phyloP scores from a whole-genome alignment of 2,329 filamentous ascomycete species.

The Botryosphaeria dothidea region DNA sequence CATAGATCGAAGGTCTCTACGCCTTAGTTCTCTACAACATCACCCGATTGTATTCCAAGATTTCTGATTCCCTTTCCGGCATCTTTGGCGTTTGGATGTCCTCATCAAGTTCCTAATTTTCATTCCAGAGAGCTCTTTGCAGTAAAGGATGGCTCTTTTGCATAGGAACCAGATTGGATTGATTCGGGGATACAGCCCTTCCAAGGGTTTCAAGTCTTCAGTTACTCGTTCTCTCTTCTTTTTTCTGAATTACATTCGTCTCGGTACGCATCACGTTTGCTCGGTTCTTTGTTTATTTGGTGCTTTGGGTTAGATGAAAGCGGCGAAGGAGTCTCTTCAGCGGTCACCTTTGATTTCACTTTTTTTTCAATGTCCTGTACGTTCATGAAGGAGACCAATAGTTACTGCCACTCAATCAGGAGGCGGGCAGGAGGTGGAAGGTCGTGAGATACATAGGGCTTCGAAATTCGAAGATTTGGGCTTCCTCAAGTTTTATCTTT shows the following conservation, averaged over 20 bases:
- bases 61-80: not conserved
- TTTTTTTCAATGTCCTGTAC: not conserved
- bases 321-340: not conserved
- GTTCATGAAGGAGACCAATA: not conserved
- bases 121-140: not conserved
- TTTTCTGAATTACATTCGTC: not conserved
- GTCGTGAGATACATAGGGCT: not conserved
- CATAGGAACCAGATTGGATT: conserved; percentile 8
- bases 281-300: not conserved
- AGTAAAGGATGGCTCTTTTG: not conserved
- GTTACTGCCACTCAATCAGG: not conserved
- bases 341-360: not conserved
- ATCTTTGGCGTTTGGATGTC: not conserved
- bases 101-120: not conserved
- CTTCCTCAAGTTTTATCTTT: no score
- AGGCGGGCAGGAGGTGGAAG: not conserved
- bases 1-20: not conserved
- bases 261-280: conserved; percentile 1
- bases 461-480: not conserved
- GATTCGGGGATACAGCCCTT: not conserved
- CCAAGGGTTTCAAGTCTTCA: not conserved
- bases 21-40: not conserved
- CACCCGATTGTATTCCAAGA: not conserved
- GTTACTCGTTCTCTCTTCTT: not conserved
- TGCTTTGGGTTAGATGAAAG: conserved; percentile 2